Evolutionary conservation across 352 stramenopile genomes (phyloP).

Genomic region (Globisporangium parvum): DNA sequence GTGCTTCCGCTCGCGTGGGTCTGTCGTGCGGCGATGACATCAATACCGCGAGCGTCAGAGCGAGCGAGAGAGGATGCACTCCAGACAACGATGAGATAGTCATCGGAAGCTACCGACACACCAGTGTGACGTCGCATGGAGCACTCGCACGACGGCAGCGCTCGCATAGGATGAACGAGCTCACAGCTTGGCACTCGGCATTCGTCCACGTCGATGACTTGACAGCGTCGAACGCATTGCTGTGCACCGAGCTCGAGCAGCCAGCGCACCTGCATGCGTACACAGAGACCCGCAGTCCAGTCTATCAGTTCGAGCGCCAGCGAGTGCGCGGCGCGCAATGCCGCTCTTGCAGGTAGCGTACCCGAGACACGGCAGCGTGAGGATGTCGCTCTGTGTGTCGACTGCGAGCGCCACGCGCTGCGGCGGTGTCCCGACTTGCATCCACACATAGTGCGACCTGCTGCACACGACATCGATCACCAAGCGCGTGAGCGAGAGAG

Average conservation of each 20-base stretch:
- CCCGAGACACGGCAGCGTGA: slow-evolving; percentile 68
- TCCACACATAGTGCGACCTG: slow-evolving; percentile 62
- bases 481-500: too few relatives aligned
- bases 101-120: slow-evolving; percentile 1
- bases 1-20: slow-evolving; percentile 76
- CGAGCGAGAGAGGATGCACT: too few relatives aligned
- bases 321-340: too few relatives aligned
- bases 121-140: slow-evolving; percentile 54
- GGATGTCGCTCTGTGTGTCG: slow-evolving; percentile 66
- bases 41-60: too few relatives aligned
- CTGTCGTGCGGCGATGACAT: slow-evolving; percentile 15
- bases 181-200: slow-evolving; percentile 37
- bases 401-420: slow-evolving; percentile 71
- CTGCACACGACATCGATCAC: too few relatives aligned
- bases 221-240: slow-evolving; percentile 55
- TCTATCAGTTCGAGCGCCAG: too few relatives aligned
- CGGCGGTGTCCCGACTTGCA: slow-evolving; percentile 68
- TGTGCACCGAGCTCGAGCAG: slow-evolving; percentile 41
- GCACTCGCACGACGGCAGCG: slow-evolving; percentile 26
- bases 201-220: slow-evolving; percentile 66
- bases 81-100: not conserved
- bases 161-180: slow-evolving; percentile 47
- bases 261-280: slow-evolving; percentile 3
- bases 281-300: not conserved
- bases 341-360: slow-evolving; percentile 14